Base-by-base conservation (phyloP, 2,329 filamentous ascomycete species). In the Cercospora berteroae region DNA sequence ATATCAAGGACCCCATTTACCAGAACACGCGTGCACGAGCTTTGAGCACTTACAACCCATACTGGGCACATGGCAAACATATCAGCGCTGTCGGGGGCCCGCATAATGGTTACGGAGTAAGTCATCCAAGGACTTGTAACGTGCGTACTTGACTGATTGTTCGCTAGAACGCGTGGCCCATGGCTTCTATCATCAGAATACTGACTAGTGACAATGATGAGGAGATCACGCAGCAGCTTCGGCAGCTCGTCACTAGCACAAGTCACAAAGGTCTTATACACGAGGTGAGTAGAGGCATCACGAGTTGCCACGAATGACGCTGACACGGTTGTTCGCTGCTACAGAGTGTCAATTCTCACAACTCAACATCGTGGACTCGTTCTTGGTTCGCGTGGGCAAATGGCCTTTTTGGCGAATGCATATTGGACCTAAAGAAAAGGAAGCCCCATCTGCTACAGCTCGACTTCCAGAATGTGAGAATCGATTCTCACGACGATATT, bases 371-470 rank as follows among this genome's bases (percentile, higher is more conserved):
- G 60, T 84, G 79, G 78, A 82, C 81, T 48, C 77, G 83, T 67
- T 81, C 82, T 61, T 84, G 82, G 78, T 84, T 79, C 67, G 80
- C 78, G 6, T 84, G 82, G 82, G 82, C 81, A 44, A 84, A 71
- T 42, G 68, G 70, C 6, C 52, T 71, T 2, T 71, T 71, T 31
- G 70, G 70, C 6, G 64, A 71, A 50, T 65, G 64, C 18, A 69
- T 71, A 36, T 42, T 70, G 29, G 70, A 71, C 58, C 60, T 71
- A n/a, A 67, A 64, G 25, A 50, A 70, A 29, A 50, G 68, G 16
- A 70, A 71, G 57, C 68, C 70, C 10, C 59, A 64, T n/a, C 42
- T 71, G n/a, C 48, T 71, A 20, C 59, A 68, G 63, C 56, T 60
- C 10, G 50, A 50, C 18, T 66, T 66, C 16, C 64, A 66, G 33